Evolutionary conservation across 257 asterid genomes (phyloP).

Genomic region (Solanum megistacrolobum): DNA sequence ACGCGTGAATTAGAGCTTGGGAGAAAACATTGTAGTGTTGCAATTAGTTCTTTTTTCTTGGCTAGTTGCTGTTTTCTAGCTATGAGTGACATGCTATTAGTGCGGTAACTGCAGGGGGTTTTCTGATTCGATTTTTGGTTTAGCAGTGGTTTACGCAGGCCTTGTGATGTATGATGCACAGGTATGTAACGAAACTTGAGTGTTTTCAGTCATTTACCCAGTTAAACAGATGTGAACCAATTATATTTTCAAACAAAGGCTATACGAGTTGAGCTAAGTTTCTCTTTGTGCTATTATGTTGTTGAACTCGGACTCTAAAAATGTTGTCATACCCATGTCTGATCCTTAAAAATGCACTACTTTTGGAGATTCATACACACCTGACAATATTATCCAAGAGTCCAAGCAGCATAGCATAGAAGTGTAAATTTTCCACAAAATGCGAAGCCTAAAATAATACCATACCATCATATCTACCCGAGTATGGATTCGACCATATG

Average conservation of each 20-base stretch:
- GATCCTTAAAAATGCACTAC: too few relatives aligned
- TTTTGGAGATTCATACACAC: too few relatives aligned
- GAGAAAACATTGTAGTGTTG: neutral
- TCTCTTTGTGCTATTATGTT: neutral
- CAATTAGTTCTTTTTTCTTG: neutral
- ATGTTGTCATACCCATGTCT: too few relatives aligned
- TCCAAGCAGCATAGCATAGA: too few relatives aligned
- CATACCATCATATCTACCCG: neutral
- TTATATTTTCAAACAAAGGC: neutral
- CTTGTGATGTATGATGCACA: constrained; percentile 89
- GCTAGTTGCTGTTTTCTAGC: neutral
- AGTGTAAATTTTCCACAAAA: too few relatives aligned
- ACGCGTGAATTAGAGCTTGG: neutral
- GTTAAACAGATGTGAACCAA: neutral
- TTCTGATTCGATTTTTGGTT: constrained; percentile 69
- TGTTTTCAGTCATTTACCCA: neutral
- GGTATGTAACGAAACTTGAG: constrained; percentile 34
- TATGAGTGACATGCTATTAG: neutral
- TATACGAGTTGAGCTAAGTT: neutral
- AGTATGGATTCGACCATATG: neutral
- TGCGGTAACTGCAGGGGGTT: constrained; percentile 60
- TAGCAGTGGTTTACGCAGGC: constrained; percentile 77
- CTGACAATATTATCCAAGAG: too few relatives aligned
- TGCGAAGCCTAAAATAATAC: neutral
- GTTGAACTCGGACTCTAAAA: neutral